Evolutionary conservation across 2,329 filamentous ascomycete genomes (phyloP), one percentile per base, ranked within the genome.

Genomic region (Acrodontium crateriforme): DNA sequence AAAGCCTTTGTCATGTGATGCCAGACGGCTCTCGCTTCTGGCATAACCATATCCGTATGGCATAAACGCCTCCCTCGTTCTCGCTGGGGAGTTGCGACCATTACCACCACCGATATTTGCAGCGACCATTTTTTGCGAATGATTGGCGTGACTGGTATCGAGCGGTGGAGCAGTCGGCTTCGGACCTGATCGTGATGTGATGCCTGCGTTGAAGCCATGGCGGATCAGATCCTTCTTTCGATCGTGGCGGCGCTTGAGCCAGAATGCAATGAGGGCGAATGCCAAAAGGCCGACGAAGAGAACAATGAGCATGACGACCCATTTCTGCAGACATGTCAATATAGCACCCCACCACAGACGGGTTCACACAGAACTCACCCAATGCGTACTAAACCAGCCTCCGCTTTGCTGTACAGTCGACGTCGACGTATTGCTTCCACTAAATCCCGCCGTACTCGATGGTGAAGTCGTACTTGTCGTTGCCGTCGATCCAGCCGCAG

Each of bases 261-360:
- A 69, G 46, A 74, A 71, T 20, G 75, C 77, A 11, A 69, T 63
- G 20, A 77, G 56, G 63, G 76, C 78, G 44, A 82, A 68, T 32
- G 63, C 62, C 9, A 65, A 57, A 36, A 91, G 78, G 29, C 63
- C 75, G 34, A 87, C 60, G 23, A 76, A 65, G 16, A 91, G 64
- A 36, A 87, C 60, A 39, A 83, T 74, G 29, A 89, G 63, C 66
- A 89, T 82, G 37, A 87, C 65, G 24, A 91, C 70, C 81, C 81
- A 92, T 59, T 74, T 67, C 48, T 51, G 34, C 11, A n/a, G n/a
- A n/a, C n/a, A n/a, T n/a, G n/a, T n/a, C n/a, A n/a, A n/a, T n/a
- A n/a, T n/a, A n/a, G n/a, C n/a, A n/a, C n/a, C n/a, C n/a, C n/a
- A n/a, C n/a, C n/a, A n/a, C n/a, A n/a, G n/a, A n/a, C n/a, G n/a